These are phyloP conservation scores for Delonix regia DNA, from an alignment of 306 rosid genomes.

Conservation along the genomic window DNA sequence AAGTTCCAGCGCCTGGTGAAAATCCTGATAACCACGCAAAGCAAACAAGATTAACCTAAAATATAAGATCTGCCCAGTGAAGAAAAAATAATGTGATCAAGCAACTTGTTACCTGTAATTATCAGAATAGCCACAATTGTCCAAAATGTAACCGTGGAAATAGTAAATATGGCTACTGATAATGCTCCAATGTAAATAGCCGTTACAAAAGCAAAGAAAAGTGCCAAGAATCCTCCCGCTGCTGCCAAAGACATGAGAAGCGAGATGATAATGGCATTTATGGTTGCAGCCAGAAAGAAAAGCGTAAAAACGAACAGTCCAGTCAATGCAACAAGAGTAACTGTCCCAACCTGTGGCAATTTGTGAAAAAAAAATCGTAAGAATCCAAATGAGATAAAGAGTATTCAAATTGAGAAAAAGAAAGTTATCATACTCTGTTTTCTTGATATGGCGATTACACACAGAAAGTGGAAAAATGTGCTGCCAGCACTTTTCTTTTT, in stretches of 20 bases:
- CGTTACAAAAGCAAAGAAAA: slow-evolving; percentile 71
- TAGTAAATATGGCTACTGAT: slow-evolving; percentile 67
- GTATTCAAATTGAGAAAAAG: not conserved
- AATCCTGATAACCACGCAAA: slow-evolving; percentile 1
- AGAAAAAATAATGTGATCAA: slow-evolving; percentile 27
- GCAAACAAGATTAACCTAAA: slow-evolving; percentile 26
- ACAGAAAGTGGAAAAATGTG: not conserved
- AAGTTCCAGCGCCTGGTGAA: slow-evolving; percentile 16
- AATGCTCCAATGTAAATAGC: slow-evolving; percentile 84
- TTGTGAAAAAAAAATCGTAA: slow-evolving; percentile 12
- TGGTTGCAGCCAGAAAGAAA: slow-evolving; percentile 84
- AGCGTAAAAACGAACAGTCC: slow-evolving; percentile 83
- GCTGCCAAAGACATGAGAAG: slow-evolving; percentile 82
- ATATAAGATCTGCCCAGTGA: slow-evolving; percentile 3
- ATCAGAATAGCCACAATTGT: slow-evolving; percentile 66
- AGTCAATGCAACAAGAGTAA: slow-evolving; percentile 64
- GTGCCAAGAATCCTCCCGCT: slow-evolving; percentile 94
- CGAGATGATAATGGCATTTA: slow-evolving; percentile 72
- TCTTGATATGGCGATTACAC: slow-evolving; percentile 12
- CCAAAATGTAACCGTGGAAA: slow-evolving; percentile 63
- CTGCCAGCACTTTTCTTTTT: not conserved
- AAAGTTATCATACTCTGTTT: not conserved
- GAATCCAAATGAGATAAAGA: not conserved
- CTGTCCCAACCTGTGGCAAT: slow-evolving; percentile 73
- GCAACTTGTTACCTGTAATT: slow-evolving; percentile 61